Evolutionary conservation across 2,329 filamentous ascomycete genomes (phyloP), one percentile per base, ranked within the genome.

Genomic region (Aureobasidium lini): DNA sequence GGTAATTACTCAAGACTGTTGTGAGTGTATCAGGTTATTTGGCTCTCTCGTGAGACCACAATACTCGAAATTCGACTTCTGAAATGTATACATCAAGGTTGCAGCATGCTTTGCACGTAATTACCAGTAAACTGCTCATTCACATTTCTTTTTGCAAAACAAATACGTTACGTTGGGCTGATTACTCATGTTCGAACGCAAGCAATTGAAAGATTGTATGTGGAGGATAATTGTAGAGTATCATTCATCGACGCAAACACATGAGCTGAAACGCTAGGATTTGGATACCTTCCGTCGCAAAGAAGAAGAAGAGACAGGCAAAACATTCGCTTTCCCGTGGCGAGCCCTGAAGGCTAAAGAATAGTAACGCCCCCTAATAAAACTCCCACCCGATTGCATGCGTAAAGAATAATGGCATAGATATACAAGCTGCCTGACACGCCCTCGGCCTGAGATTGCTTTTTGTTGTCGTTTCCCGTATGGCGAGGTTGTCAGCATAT

Each of bases 401-500:
- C 42, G 42, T 37, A 47, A 48, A 40, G 43, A 57, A 48, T 48
- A 57, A 57, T 48, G 43, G 54, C 54, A 48, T 57, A 57, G 43
- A 57, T 57, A 34, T 57, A 57, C 43, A 57, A 40, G 32, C 23
- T 47, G 54, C 32, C 43, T 16, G 32, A 29, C 32, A 32, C 23
- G 43, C 39, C 23, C 36, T 40, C 43, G 36, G 43, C 32, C 32
- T 40, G 34, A 40, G 28, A 39, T 57, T 39, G 23, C 54, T 57
- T 57, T 57, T 47, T 31, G 28, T 40, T 40, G 47, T 60, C 36
- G 53, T 29, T 29, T 29, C 13, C 7, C 6, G 15, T 43, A 44
- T 4, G n/a, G 18, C 37, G 18, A 36, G 7, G 10, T 46, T 18
- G 16, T 56, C 52, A 56, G 39, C 32, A 44, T 37, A 44, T 11